Evolutionary conservation across 441 rosid species (phyloP), one percentile per base, ranked within the genome.

Genomic region (Brassica hybrid): DNA sequence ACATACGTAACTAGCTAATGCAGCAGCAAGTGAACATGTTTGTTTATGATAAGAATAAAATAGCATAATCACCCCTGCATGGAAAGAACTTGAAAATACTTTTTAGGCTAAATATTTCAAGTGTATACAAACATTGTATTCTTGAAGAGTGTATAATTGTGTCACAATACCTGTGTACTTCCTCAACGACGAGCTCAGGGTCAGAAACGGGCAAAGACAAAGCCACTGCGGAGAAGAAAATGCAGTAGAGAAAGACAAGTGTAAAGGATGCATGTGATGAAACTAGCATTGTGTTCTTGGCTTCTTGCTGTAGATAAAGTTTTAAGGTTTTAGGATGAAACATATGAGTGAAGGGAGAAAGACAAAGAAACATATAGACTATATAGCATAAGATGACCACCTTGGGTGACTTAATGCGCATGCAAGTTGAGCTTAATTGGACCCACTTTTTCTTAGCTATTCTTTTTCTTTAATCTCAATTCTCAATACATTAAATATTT

Each of bases 121-220:
- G 14, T 12, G 27, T 67, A 45, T 43, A 45, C 1, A 62, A 67
- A 21, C 1, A 72, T 2, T 50, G 2, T 58, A 36, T 36, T 11
- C n/a, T n/a, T 48, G 38, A 23, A 23, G 3, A 30, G 16, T 2
- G 38, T 56, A 63, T 13, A 65, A 4, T 3, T 59, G 56, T 60
- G 50, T 25, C 6, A 50, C 9, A n/a, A 19, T 79, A 91, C 97
- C 85, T 85, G 65, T 93, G 91, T 1, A 93, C 93, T 66, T 91
- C 87, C 19, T 88, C 83, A 0, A 84, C 92, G 0, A 91, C 89
- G 7, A 82, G 72, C 74, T 94, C 92, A 0, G 94, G 94, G 77
- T 89, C 88, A 0, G 80, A 86, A 82, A 87, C 85, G 0, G 86
- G 83, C 61, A 84, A 83, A 57, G 92, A 86, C 72, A 79, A 83